phyloP scores from a whole-genome alignment of 176 grass and related monocot species.

The Avena atlantica region DNA sequence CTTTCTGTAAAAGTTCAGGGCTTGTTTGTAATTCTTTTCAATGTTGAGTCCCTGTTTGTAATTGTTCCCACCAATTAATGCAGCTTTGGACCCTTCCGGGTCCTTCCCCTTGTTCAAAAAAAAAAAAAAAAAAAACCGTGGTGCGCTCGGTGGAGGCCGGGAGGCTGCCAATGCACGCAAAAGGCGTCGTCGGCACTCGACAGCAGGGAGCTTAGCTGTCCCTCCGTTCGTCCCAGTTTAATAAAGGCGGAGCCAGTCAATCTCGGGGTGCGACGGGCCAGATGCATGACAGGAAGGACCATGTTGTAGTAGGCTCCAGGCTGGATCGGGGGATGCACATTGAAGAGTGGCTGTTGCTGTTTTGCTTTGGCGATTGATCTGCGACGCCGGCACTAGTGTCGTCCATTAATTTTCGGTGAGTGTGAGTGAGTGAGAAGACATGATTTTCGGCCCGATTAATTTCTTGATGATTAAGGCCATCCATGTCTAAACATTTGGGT shows the following conservation, averaged over 20 bases:
- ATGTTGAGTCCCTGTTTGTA: no score
- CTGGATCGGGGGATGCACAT: slow-evolving; percentile 11
- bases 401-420: no score
- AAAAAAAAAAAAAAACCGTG: no score
- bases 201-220: background rate
- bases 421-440: no score
- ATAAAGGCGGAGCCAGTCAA: background rate
- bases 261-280: background rate
- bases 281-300: background rate
- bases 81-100: no score
- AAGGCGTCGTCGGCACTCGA: background rate
- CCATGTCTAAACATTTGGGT: background rate
- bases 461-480: no score
- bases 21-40: no score
- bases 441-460: no score
- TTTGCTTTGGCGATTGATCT: background rate
- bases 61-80: no score
- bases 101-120: no score
- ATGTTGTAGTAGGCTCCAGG: background rate
- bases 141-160: background rate
- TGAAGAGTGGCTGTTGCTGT: background rate
- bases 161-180: slow-evolving; percentile 28
- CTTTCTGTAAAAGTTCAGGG: no score
- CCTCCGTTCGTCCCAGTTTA: background rate
- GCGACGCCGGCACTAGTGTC: background rate